Evolutionary conservation across 2,329 filamentous ascomycete species (phyloP), one percentile per base, ranked within the genome.

Genomic region (Ophiostoma angusticollis): DNA sequence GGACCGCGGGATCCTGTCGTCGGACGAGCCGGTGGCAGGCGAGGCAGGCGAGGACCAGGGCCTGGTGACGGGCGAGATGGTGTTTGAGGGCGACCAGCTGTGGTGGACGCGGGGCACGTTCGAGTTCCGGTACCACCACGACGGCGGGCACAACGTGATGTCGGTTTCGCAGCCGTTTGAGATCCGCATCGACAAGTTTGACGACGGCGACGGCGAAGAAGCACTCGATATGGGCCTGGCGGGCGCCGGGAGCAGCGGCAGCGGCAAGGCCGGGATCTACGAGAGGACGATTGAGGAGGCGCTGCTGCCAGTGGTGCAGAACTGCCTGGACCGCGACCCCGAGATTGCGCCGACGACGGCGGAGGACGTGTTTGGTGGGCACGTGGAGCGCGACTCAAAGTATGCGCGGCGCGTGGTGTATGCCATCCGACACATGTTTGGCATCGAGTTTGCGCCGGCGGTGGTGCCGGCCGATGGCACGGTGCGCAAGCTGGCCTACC

Each of bases 61-160:
- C 41, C 68, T 78, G 47, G 72, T 84, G 4, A 70, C 73, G 11
- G 91, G 91, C 31, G 85, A 94, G 56, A 79, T 96, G 53, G 60
- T 84, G 11, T 96, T 98, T 54, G 68, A 78, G 9, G 87, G 91
- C 34, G 87, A 96, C 62, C 94, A 93, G 61, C 71, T 95, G 3
- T 98, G 85, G 80, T 98, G 91, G 91, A 93, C 83, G 0, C 83
- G 89, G 45, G 91, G 91, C 39, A 83, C 93, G 3, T 98, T 94
- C 54, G 91, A 98, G 54, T 93, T 98, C 65, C 78, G 91, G 29
- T 95, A 95, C 61, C 91, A 98, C 60, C 91, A 98, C 59, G 80
- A 84, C 49, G 86, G 86, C 40, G 82, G 81, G 52, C 86, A 98
- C 61, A 84, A 82, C 49, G 87, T 93, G 53, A 91, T 98, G 83